These are phyloP conservation scores for Crucihimalaya himalaica DNA, from an alignment of 345 rosid genomes.

Conservation along the genomic window DNA sequence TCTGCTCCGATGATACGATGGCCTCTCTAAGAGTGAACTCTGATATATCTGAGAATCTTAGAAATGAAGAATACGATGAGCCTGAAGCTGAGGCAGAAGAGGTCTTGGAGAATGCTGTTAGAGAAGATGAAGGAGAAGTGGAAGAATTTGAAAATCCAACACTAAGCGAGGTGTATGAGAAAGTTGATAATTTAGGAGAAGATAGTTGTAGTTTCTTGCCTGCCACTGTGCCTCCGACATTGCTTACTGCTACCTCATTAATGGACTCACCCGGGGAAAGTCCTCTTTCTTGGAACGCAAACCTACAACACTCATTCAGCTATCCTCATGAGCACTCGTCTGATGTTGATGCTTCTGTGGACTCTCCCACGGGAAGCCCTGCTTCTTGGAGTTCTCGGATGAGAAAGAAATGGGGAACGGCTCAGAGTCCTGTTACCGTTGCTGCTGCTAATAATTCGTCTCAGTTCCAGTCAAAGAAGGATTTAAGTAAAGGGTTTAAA, in stretches of 20 bases:
- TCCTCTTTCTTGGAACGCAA: slow-evolving; percentile 81
- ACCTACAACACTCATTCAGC: slow-evolving; percentile 58
- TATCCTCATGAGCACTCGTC: slow-evolving; percentile 59
- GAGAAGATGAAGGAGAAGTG: slow-evolving; percentile 45
- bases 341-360: slow-evolving; percentile 73
- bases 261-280: slow-evolving; percentile 83
- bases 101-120: slow-evolving; percentile 39
- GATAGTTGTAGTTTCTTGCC: slow-evolving; percentile 62
- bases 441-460: slow-evolving; percentile 48
- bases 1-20: slow-evolving; percentile 46
- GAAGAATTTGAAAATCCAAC: slow-evolving; percentile 40
- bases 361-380: slow-evolving; percentile 84
- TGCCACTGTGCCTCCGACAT: slow-evolving; percentile 50
- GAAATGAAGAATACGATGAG: slow-evolving; percentile 51
- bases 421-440: slow-evolving; percentile 58
- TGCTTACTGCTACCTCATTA: slow-evolving; percentile 46
- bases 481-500: slow-evolving; percentile 81
- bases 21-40: slow-evolving; percentile 54
- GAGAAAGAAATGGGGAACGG: slow-evolving; percentile 93
- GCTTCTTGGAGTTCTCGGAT: slow-evolving; percentile 82
- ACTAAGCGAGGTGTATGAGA: slow-evolving; percentile 59
- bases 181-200: slow-evolving; percentile 59
- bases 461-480: slow-evolving; percentile 66
- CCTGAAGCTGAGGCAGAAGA: slow-evolving; percentile 55
- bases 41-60: slow-evolving; percentile 47